Evolutionary conservation across 2,329 filamentous ascomycete genomes (phyloP), one percentile per base, ranked within the genome.

Genomic region (Sporothrix sp.): DNA sequence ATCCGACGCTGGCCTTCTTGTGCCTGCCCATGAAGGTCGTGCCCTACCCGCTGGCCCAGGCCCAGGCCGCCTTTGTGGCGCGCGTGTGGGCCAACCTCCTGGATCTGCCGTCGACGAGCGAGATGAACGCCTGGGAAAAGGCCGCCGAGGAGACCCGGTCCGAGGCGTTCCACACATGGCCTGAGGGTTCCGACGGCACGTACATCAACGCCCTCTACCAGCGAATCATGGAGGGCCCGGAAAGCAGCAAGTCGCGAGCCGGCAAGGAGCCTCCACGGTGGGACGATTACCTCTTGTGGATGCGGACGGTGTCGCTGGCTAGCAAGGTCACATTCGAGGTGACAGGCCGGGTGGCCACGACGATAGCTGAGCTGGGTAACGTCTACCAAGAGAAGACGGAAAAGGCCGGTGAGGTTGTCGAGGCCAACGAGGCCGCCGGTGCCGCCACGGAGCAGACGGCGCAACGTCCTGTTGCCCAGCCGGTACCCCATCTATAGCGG

Each of bases 41-140:
- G n/a, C 91, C 91, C 0, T 95, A 95, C 63, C 84, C 87, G 0
- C 60, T 93, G 1, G 76, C 82, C 0, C 88, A 96, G 67, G 81
- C 79, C 6, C 90, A 96, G 65, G 81, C 81, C 1, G 84, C 89
- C 0, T 77, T 87, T 0, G 73, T 94, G 40, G 80, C 89, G 2
- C 79, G 87, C 1, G 76, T 90, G 0, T 95, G 87, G 77, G 79
- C 87, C 1, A 84, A 85, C 30, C 69, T 78, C 1, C 69, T 95
- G 1, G 56, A 66, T 0, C 69, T 95, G 8, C 89, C 89, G 0
- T 61, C 76, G 0, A 63, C 63, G 1, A 62, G 69, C 0, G 78
- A 80, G 47, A 94, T 96, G 84, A 65, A 72, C 50, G 60, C 60
- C 2, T 94, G 87, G 87, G 85, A 87, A 62, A 66, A 68, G 3